These are phyloP conservation scores for Aureoboletus auriporus DNA, from an alignment of 768 basidiomycete species.

Conservation along the genomic window DNA sequence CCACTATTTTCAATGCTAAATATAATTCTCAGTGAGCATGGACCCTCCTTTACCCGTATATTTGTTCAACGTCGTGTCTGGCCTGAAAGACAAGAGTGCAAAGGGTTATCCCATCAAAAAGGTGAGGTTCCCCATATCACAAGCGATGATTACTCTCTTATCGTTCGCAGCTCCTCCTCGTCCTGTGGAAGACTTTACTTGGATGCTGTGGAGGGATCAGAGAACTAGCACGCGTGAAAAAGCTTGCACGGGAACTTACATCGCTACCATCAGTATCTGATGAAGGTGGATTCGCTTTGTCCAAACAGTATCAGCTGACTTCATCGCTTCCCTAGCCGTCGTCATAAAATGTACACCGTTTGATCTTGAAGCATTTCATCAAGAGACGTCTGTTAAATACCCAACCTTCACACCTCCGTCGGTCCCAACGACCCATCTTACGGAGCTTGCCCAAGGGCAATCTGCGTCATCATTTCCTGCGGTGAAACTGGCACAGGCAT, in stretches of 20 bases:
- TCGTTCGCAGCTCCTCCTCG: slow-evolving; percentile 68
- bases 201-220: slow-evolving; percentile 91
- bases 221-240: slow-evolving; percentile 81
- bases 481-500: slow-evolving; percentile 80
- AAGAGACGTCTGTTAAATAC: slow-evolving; percentile 92
- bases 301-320: slow-evolving; percentile 1
- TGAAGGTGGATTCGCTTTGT: slow-evolving; percentile 33
- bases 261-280: slow-evolving; percentile 59
- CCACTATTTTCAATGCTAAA: slow-evolving; percentile 3
- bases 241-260: slow-evolving; percentile 78
- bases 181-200: slow-evolving; percentile 92
- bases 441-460: slow-evolving; percentile 25
- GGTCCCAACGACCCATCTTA: slow-evolving; percentile 31
- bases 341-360: slow-evolving; percentile 87
- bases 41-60: slow-evolving; percentile 93
- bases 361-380: slow-evolving; percentile 85
- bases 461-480: slow-evolving; percentile 38
- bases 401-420: slow-evolving; percentile 82
- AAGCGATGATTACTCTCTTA: slow-evolving; percentile 2
- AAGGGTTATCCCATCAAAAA: slow-evolving; percentile 98
- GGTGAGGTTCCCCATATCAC: slow-evolving; percentile 37
- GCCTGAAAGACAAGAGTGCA: slow-evolving; percentile 86
- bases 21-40: slow-evolving; percentile 71
- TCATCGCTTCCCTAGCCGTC: slow-evolving; percentile 35
- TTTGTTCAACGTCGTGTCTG: slow-evolving; percentile 86